Evolutionary conservation across 768 basidiomycete species (phyloP).

Genomic region (Mycena filopes): DNA sequence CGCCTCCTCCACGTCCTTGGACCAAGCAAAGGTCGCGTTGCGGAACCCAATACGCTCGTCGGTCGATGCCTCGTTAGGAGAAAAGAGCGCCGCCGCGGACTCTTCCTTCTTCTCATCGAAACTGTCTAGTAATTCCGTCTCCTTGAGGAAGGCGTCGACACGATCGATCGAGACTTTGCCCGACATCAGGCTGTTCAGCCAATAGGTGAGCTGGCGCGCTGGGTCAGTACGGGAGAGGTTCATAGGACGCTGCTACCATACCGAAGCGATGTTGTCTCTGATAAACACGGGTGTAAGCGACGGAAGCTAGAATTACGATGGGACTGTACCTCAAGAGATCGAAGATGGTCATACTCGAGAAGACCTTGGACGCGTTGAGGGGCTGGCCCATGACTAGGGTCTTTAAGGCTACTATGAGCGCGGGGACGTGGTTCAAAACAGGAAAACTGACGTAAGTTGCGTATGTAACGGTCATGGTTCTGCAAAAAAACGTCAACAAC

Average conservation of each 20-base stretch:
- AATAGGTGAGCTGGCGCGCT: slow-evolving; percentile 53
- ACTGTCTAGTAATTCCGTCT: slow-evolving; percentile 61
- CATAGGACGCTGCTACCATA: too few species aligned
- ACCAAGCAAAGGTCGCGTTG: slow-evolving; percentile 68
- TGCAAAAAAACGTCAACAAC: too few species aligned
- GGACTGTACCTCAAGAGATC: slow-evolving; percentile 66
- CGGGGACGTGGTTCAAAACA: not conserved
- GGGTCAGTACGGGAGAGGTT: too few species aligned
- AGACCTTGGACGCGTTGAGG: slow-evolving; percentile 55
- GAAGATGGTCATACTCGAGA: slow-evolving; percentile 69
- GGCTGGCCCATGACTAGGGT: slow-evolving; percentile 53
- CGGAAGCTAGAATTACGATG: not conserved
- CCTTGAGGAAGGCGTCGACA: slow-evolving; percentile 51
- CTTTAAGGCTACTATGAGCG: slow-evolving; percentile 26
- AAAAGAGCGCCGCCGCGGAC: not conserved
- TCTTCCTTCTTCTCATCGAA: slow-evolving; percentile 9
- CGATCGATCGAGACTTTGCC: slow-evolving; percentile 76
- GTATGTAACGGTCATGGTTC: slow-evolving; percentile 62
- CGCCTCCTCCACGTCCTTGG: slow-evolving; percentile 36
- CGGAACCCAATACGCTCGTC: slow-evolving; percentile 58
- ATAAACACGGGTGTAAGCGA: not conserved
- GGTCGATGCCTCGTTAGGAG: not conserved
- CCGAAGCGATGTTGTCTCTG: slow-evolving; percentile 3
- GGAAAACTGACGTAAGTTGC: slow-evolving; percentile 44
- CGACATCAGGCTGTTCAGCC: slow-evolving; percentile 38